Conservation (phyloP, 306 rosid genomes). For the Psophocarpus tetragonolobus region DNA sequence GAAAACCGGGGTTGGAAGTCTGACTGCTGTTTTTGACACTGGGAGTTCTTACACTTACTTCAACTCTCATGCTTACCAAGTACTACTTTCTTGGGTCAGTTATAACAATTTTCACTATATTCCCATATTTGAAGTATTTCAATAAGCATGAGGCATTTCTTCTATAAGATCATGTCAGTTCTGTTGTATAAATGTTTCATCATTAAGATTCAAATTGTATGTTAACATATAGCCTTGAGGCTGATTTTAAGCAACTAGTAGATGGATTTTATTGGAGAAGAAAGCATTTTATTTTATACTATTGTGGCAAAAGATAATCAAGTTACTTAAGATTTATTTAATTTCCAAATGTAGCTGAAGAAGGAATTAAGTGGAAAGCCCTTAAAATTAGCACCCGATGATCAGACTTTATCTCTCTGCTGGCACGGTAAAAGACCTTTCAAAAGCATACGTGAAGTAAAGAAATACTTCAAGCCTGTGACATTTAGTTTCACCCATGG, state of each 20-base stretch:
- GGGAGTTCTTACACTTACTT: constrained; percentile 89
- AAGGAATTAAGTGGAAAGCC: constrained; percentile 55
- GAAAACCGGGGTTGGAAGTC: constrained; percentile 49
- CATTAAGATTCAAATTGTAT: constrained; percentile 1
- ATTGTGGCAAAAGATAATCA: background rate
- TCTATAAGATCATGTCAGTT: background rate
- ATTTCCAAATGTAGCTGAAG: constrained; percentile 58
- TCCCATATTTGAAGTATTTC: constrained; percentile 1
- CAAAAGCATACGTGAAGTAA: constrained; percentile 65
- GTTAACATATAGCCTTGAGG: background rate
- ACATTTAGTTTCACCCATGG: constrained; percentile 56
- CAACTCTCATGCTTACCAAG: constrained; percentile 64
- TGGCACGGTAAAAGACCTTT: constrained; percentile 84
- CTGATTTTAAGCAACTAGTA: background rate
- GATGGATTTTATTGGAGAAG: background rate
- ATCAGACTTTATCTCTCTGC: constrained; percentile 65
- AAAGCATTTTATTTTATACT: background rate
- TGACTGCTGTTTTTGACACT: constrained; percentile 65
- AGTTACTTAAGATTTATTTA: background rate
- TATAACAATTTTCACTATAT: constrained; percentile 23
- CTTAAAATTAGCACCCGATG: constrained; percentile 62
- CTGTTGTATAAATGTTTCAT: background rate
- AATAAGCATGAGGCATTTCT: background rate
- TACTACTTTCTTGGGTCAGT: constrained; percentile 66
- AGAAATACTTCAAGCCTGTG: constrained; percentile 80